phyloP scores from a whole-genome alignment of 2,329 filamentous ascomycete species.

The Cladosporium cucumerinum region DNA sequence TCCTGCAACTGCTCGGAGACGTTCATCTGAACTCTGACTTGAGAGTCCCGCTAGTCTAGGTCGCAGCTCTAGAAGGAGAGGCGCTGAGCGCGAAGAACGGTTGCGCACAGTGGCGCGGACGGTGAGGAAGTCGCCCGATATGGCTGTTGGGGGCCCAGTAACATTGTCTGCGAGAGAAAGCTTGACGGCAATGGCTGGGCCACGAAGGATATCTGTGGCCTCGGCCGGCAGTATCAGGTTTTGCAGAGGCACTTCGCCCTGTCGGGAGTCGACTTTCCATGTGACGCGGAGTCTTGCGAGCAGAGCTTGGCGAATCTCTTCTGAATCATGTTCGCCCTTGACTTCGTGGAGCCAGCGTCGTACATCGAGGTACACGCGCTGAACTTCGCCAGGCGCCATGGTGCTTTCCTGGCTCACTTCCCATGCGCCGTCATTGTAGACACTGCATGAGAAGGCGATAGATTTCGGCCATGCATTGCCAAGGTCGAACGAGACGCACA shows the following conservation, averaged over 20 bases:
- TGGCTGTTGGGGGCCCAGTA: neutral
- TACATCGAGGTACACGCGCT: conserved; percentile 20
- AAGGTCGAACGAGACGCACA: conserved; percentile 76
- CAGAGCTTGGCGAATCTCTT: conserved; percentile 19
- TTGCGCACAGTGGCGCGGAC: conserved; percentile 19
- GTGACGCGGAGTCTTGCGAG: conserved; percentile 21
- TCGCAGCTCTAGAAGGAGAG: conserved; percentile 19
- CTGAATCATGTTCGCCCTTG: conserved; percentile 18
- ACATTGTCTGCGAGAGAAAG: neutral
- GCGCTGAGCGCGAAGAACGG: conserved; percentile 12
- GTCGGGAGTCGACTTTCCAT: conserved; percentile 24
- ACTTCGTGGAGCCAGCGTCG: conserved; percentile 8
- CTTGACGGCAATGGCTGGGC: conserved; percentile 17
- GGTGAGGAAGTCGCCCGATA: conserved; percentile 20
- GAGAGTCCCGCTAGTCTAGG: neutral
- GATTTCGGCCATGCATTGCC: conserved; percentile 87
- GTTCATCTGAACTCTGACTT: conserved; percentile 17
- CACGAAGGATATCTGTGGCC: conserved; percentile 19
- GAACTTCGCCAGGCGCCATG: conserved; percentile 25
- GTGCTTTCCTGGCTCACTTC: conserved; percentile 3
- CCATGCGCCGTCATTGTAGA: conserved; percentile 11
- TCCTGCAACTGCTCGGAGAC: conserved; percentile 22
- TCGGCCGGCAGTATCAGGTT: conserved; percentile 20
- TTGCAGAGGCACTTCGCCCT: conserved; percentile 24
- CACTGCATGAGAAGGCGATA: conserved; percentile 47